Percentiles rank a stretch among this genome's conserved stretches.
Conservation (phyloP, 352 stramenopile species). For the Globisporangium solare region DNA sequence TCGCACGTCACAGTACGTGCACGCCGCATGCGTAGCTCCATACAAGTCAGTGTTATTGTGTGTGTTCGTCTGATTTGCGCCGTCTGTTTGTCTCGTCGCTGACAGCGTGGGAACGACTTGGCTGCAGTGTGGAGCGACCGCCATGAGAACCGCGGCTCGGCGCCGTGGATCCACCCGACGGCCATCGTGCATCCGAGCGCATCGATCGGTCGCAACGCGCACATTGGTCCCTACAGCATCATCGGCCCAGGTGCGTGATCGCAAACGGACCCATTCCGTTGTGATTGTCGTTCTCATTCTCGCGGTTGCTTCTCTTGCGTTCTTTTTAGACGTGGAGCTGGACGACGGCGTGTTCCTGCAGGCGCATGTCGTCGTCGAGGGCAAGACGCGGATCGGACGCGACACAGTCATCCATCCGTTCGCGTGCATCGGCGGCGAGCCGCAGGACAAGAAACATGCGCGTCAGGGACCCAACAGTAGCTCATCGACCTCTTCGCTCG, state of each 20-base stretch:
- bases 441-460: slow-evolving; percentile 82
- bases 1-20: slow-evolving; percentile 33
- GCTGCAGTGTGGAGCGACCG: neutral
- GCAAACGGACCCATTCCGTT: too few species aligned
- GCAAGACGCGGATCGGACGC: slow-evolving; percentile 46
- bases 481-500: slow-evolving; percentile 20
- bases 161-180: slow-evolving; percentile 47
- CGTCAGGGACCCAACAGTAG: neutral
- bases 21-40: neutral
- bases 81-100: neutral
- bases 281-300: too few species aligned
- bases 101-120: slow-evolving; percentile 9
- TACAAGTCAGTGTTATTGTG: neutral
- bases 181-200: slow-evolving; percentile 68
- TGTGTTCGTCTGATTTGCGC: neutral
- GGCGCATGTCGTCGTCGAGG: slow-evolving; percentile 74
- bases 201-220: slow-evolving; percentile 46
- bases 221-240: slow-evolving; percentile 68
- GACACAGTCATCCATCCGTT: slow-evolving; percentile 68
- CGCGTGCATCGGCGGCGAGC: slow-evolving; percentile 63
- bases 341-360: slow-evolving; percentile 58
- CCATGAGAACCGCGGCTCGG: neutral
- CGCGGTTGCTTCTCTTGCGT: too few species aligned
- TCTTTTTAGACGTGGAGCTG: slow-evolving; percentile 53
- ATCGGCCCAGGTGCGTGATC: slow-evolving; percentile 45